phyloP scores from a whole-genome alignment of 1,139 yeast species.

The Suhomyces bolitotheri region DNA sequence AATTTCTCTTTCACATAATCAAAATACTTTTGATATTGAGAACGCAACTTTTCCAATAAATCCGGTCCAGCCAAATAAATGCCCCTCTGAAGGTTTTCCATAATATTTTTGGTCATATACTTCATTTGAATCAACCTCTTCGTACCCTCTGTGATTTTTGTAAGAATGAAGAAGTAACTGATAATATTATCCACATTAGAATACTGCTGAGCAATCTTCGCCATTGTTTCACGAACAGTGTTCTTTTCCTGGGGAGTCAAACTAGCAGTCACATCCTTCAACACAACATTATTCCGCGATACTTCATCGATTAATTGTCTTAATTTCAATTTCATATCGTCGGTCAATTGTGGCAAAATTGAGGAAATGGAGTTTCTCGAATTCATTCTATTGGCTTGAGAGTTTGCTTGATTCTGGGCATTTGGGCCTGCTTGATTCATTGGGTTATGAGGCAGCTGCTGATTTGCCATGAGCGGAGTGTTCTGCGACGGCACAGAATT shows the following conservation, averaged over 20 bases:
- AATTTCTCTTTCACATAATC: slow-evolving; percentile 62
- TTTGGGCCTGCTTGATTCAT: background rate
- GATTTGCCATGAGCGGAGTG: slow-evolving; percentile 1
- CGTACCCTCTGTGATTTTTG: slow-evolving; percentile 74
- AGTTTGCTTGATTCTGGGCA: slow-evolving; percentile 1
- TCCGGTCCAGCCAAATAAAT: slow-evolving; percentile 67
- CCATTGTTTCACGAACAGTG: slow-evolving; percentile 59
- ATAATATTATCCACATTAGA: slow-evolving; percentile 72
- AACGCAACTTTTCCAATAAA: slow-evolving; percentile 65
- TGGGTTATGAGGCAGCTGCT: slow-evolving; percentile 1
- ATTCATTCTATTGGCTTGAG: slow-evolving; percentile 6
- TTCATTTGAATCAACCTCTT: slow-evolving; percentile 76
- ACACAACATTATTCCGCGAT: slow-evolving; percentile 60
- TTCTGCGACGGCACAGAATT: background rate
- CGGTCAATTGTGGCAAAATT: slow-evolving; percentile 42
- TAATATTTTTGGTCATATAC: slow-evolving; percentile 72
- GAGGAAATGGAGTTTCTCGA: slow-evolving; percentile 17
- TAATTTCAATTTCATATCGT: slow-evolving; percentile 50
- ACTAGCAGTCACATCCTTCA: slow-evolving; percentile 63
- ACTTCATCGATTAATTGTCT: slow-evolving; percentile 70
- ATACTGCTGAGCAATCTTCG: slow-evolving; percentile 60
- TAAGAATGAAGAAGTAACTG: slow-evolving; percentile 73
- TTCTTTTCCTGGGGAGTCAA: slow-evolving; percentile 65
- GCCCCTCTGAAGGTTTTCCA: slow-evolving; percentile 65
- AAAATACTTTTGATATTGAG: slow-evolving; percentile 73